Evolutionary conservation across 805 yeast species (phyloP), one percentile per base, ranked within the genome.

Genomic region (Saccharomycopsis synnaedendra): DNA sequence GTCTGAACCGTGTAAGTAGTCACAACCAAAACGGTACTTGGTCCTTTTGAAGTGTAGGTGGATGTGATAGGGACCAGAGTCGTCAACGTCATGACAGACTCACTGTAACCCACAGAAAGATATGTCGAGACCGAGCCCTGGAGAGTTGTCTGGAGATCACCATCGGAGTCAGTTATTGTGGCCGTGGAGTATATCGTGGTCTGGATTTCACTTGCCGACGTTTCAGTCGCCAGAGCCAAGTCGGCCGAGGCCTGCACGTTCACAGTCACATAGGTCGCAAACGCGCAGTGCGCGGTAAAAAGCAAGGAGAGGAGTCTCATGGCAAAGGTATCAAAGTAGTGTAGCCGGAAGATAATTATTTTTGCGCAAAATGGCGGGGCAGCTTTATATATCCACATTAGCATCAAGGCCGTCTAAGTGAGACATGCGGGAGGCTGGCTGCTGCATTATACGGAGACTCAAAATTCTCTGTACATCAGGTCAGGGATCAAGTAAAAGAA

Each of bases 1-100:
- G 55, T 52, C 36, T 47, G 47, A 5, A 47, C 45, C 32, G 51
- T 50, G 43, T 33, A 52, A 5, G 55, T 52, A n/a, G 55, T 52
- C 27, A 52, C 46, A 31, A 52, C 37, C 5, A 52, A 34, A 19
- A 52, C 51, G n/a, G 53, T 50, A 35, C 54, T 45, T n/a, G 44
- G 49, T 6, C 55, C 55, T 8, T 29, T 39, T 4, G 55, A 52
- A 11, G 55, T 52, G 36, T 48, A 52, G 5, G 55, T 52, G 7
- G 51, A 47, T 8, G 55, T 52, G 2, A 52, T 49, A 8, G 55
- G 55, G 6, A 52, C 51, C 9, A 49, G 47, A 9, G 53, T 50
- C 10, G 53, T 50, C 8, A 42, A 50, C 3, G 55, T 52, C n/a
- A 52, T 35, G 4, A 48, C 45, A 2, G 53, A 50, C 34, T 50